Evolutionary conservation across 2,329 filamentous ascomycete species (phyloP), one percentile per base, ranked within the genome.

Genomic region (Stagonosporopsis rhizophila): DNA sequence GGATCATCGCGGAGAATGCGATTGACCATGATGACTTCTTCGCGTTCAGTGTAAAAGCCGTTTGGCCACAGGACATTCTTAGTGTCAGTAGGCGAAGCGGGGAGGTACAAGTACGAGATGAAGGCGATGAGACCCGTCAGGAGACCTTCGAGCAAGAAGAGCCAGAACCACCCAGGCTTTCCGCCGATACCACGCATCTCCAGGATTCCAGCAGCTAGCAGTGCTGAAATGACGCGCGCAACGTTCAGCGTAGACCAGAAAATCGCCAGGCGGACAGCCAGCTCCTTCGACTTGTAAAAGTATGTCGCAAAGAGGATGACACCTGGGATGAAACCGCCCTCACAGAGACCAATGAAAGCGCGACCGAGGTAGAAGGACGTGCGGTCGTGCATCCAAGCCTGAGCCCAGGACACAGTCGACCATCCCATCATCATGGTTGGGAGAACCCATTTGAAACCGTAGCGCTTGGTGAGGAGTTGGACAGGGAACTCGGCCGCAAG

Each of bases 281-380:
- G 79, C 71, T 92, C 89, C 42, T 82, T 82, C 2, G 84, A 84
- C 49, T 85, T 92, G 78, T 91, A 92, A 74, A 89, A 92, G 74
- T 92, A 92, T 1, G 85, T 87, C 4, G 91, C 79, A 74, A 88
- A 91, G 0, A 89, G 76, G 15, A 89, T 82, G 17, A 85, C 83
- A 52, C 86, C 85, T 0, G 85, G 84, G 44, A 88, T 87, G 61
- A 87, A 88, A 2, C 78, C 78, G 32, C 74, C 78, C 61, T 78
- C 78, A 35, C 78, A 75, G 22, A 78, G 61, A 4, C 79, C 78
- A 6, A 81, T 72, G 2, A 81, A 68, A 15, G 73, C 73, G 25
- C 80, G 70, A 4, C 69, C 71, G 7, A 77, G 70, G 55, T 73
- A 79, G 59, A 80, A 81, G 0, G 74, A 75, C 0, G 72, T 70